phyloP scores from a whole-genome alignment of 2,329 filamentous ascomycete species.

The Ilyonectria robusta region DNA sequence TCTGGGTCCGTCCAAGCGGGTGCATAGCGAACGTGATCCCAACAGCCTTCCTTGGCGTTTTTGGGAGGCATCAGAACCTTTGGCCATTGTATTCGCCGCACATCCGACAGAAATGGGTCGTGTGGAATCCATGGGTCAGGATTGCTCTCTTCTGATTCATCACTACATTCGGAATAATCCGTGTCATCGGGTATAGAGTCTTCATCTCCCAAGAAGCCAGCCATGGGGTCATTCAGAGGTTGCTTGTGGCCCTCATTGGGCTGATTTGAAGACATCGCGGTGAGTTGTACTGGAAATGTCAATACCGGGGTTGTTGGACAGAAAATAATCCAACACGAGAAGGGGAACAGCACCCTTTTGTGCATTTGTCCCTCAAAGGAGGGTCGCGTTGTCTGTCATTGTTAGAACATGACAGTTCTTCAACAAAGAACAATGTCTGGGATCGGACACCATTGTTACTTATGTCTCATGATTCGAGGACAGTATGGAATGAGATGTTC shows the following conservation, averaged over 20 bases:
- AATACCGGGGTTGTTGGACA: not conserved
- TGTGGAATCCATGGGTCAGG: not conserved
- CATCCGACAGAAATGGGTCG: not conserved
- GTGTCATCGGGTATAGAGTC: not conserved
- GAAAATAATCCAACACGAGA: not conserved
- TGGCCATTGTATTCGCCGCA: not conserved
- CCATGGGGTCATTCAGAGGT: not conserved
- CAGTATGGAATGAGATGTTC: too few relatives aligned
- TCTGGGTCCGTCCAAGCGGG: constrained; percentile 48
- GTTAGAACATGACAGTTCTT: not conserved
- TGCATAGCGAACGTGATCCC: constrained; percentile 33
- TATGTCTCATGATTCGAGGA: not conserved
- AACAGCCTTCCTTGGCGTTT: constrained; percentile 15
- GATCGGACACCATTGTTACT: too few relatives aligned
- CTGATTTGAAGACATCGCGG: not conserved
- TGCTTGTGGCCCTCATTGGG: too few relatives aligned
- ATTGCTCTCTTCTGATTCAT: not conserved
- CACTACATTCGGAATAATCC: not conserved
- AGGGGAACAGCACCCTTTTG: not conserved
- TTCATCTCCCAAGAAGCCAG: not conserved
- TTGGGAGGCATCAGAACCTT: not conserved
- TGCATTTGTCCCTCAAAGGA: not conserved
- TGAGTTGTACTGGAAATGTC: too few relatives aligned
- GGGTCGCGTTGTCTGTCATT: not conserved
- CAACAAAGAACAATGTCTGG: not conserved